Evolutionary conservation across 169 alveolate species (phyloP).

Genomic region (Plasmodium cynomolgi): DNA sequence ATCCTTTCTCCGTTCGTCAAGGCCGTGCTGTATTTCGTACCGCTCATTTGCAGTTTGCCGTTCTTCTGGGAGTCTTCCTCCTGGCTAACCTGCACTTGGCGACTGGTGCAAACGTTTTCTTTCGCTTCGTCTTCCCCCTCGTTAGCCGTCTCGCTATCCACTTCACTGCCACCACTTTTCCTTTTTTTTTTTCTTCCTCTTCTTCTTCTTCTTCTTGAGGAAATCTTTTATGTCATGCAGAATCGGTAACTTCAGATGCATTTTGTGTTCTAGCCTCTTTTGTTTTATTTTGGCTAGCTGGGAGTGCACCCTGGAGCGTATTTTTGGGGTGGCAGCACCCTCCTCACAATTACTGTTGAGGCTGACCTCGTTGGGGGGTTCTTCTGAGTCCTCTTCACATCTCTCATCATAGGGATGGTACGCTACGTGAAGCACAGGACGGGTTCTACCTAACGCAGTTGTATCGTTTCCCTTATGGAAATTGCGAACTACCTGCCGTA

Average conservation of each 20-base stretch:
- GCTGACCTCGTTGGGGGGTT: background rate
- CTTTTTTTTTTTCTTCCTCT: conserved; percentile 1
- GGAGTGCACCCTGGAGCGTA: background rate
- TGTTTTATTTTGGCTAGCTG: conserved; percentile 1
- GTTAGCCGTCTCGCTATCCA: background rate
- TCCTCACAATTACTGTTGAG: background rate
- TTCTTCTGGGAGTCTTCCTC: background rate
- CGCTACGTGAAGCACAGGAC: background rate
- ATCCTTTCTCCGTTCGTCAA: background rate
- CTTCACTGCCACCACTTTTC: background rate
- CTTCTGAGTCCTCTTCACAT: background rate
- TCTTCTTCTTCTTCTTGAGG: conserved; percentile 4
- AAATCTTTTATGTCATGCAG: background rate
- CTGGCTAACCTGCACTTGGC: background rate
- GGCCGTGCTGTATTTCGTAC: background rate
- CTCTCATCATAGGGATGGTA: background rate
- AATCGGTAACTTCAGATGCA: background rate
- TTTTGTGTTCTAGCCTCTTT: background rate
- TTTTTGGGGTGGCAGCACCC: background rate
- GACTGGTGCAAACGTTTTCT: background rate
- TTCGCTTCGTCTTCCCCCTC: background rate
- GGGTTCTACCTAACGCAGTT: background rate
- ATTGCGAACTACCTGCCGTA: background rate
- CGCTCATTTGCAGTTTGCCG: no score
- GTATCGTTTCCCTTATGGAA: background rate